phyloP scores from a whole-genome alignment of 23 red algal genomes.

The Gracilaria gracilis region DNA sequence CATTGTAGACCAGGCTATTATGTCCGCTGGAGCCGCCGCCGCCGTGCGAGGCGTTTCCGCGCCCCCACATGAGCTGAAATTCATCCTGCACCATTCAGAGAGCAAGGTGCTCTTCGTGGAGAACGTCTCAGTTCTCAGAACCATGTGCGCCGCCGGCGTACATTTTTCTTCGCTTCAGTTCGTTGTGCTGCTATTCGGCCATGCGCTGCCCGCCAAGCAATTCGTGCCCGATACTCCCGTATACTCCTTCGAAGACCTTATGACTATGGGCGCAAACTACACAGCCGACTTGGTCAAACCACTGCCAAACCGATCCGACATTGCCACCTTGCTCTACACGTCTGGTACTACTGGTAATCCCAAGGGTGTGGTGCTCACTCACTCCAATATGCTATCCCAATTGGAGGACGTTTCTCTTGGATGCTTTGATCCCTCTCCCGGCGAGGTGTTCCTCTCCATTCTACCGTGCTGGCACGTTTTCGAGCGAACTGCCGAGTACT shows the following conservation, averaged over 20 bases:
- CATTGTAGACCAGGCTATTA: constrained; percentile 84
- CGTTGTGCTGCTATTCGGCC: constrained; percentile 77
- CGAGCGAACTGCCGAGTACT: constrained; percentile 87
- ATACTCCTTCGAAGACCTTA: constrained; percentile 76
- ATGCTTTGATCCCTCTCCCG: constrained; percentile 67
- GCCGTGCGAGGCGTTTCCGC: constrained; percentile 93
- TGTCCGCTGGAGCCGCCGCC: constrained; percentile 78
- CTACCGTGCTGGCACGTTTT: constrained; percentile 99
- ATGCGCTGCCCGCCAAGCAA: constrained; percentile 34
- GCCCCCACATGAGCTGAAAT: constrained; percentile 82
- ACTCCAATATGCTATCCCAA: constrained; percentile 86
- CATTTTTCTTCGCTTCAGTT: constrained; percentile 52
- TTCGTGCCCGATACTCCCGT: constrained; percentile 28
- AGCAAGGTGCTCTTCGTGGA: constrained; percentile 84
- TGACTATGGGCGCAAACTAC: constrained; percentile 48
- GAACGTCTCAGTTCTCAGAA: constrained; percentile 57
- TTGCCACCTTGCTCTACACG: constrained; percentile 93
- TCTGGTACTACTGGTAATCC: constrained; percentile 94
- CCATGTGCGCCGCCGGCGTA: constrained; percentile 38
- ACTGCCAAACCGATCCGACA: constrained; percentile 30
- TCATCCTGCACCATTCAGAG: constrained; percentile 84
- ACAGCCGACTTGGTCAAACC: neutral
- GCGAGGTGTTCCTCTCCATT: constrained; percentile 87
- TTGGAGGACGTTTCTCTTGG: constrained; percentile 69
- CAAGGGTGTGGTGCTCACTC: constrained; percentile 92